These are phyloP conservation scores for Coniochaeta sp. DNA, from an alignment of 2,329 filamentous ascomycete species.

Conservation along the genomic window DNA sequence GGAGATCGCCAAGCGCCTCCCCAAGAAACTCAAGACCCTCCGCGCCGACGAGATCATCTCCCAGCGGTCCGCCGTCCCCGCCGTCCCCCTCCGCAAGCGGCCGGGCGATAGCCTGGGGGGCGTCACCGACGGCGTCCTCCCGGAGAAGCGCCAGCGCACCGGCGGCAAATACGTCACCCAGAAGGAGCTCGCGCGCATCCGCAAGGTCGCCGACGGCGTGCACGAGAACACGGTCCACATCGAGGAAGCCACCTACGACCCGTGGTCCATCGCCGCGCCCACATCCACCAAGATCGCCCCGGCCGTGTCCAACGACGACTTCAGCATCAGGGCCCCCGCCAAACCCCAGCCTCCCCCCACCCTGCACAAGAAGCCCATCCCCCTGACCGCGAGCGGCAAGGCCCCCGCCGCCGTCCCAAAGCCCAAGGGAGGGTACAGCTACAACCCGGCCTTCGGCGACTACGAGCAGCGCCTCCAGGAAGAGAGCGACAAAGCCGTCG, in stretches of 20 bases:
- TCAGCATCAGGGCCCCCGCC: slow-evolving; percentile 58
- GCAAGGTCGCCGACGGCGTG: slow-evolving; percentile 69
- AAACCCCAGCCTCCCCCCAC: slow-evolving; percentile 67
- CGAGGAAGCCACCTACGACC: slow-evolving; percentile 65
- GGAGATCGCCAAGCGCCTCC: slow-evolving; percentile 53
- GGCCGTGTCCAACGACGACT: slow-evolving; percentile 20
- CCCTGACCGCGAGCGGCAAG: slow-evolving; percentile 77
- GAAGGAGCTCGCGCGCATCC: slow-evolving; percentile 75
- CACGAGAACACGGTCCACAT: slow-evolving; percentile 47
- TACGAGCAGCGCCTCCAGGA: slow-evolving; percentile 70
- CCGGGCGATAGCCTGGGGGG: slow-evolving; percentile 58
- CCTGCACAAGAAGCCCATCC: slow-evolving; percentile 68
- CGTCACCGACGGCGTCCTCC: slow-evolving; percentile 65
- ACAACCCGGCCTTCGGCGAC: slow-evolving; percentile 84
- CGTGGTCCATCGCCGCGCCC: slow-evolving; percentile 53
- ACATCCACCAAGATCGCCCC: slow-evolving; percentile 18
- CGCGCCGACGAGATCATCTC: slow-evolving; percentile 90
- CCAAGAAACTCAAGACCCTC: slow-evolving; percentile 56
- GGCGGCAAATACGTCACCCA: slow-evolving; percentile 66
- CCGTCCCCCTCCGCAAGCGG: slow-evolving; percentile 74
- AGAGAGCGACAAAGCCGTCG: slow-evolving; percentile 73
- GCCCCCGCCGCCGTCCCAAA: slow-evolving; percentile 68
- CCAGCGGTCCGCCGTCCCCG: slow-evolving; percentile 72
- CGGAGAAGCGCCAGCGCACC: slow-evolving; percentile 67
- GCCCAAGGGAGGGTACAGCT: slow-evolving; percentile 78